Conservation (phyloP, 2,329 filamentous ascomycete genomes). For the Epichloe baconii region DNA sequence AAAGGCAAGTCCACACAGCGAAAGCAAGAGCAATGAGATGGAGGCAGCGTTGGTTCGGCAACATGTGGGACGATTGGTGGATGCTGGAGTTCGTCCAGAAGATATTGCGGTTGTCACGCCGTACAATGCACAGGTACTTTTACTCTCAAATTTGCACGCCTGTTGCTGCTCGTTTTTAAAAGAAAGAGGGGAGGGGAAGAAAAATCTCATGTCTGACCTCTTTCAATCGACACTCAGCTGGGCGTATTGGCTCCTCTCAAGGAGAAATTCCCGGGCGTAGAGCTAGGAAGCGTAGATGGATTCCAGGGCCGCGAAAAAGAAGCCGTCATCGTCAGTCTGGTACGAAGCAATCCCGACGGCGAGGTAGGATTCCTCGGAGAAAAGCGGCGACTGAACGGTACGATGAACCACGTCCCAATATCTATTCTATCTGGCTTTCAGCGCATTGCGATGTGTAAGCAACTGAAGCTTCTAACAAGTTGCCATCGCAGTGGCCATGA, state of each 20-base stretch:
- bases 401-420: slow-evolving; percentile 15
- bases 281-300: slow-evolving; percentile 92
- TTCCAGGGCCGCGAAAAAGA: slow-evolving; percentile 98
- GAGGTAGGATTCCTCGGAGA: slow-evolving; percentile 92
- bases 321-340: slow-evolving; percentile 83
- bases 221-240: slow-evolving; percentile 36
- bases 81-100: slow-evolving; percentile 63
- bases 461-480: background rate
- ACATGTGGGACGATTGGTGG: slow-evolving; percentile 66
- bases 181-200: background rate
- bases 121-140: slow-evolving; percentile 74
- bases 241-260: slow-evolving; percentile 69
- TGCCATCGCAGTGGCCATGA: slow-evolving; percentile 81
- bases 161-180: background rate
- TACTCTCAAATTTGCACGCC: background rate
- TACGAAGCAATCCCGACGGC: slow-evolving; percentile 73
- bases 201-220: slow-evolving; percentile 1
- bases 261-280: slow-evolving; percentile 68
- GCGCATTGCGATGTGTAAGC: background rate
- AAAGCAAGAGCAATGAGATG: slow-evolving; percentile 83
- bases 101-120: slow-evolving; percentile 92
- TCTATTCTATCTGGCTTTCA: too few species aligned
- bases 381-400: slow-evolving; percentile 84
- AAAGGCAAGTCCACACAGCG: slow-evolving; percentile 31
- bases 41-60: slow-evolving; percentile 69